Conservation (phyloP, 352 stramenopile species). For the Globisporangium canariense region DNA sequence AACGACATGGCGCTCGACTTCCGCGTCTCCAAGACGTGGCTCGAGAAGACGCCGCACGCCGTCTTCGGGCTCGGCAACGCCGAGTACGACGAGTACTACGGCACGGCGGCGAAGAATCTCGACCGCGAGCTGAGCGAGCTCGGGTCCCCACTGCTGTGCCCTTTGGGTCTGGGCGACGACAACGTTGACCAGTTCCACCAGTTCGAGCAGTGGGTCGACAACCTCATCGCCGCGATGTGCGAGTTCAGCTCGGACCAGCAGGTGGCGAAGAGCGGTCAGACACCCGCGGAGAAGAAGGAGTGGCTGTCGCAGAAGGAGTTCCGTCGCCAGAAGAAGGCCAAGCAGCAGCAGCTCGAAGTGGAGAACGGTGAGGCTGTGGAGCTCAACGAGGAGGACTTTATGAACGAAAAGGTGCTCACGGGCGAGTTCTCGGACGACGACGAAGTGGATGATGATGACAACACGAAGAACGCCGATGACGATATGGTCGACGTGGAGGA, state of each 20-base stretch:
- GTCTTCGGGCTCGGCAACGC: constrained; percentile 86
- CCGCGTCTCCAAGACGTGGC: constrained; percentile 80
- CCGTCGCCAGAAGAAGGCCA: constrained; percentile 75
- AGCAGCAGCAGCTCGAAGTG: constrained; percentile 50
- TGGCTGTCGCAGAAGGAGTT: constrained; percentile 86
- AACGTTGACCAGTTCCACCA: constrained; percentile 80
- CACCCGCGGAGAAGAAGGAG: constrained; percentile 22
- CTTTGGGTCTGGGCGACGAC: constrained; percentile 73
- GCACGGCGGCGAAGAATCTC: constrained; percentile 73
- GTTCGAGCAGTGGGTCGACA: constrained; percentile 82
- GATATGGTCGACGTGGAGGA: constrained; percentile 84
- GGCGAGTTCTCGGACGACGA: constrained; percentile 71
- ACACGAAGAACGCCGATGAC: constrained; percentile 23
- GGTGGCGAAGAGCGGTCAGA: constrained; percentile 16
- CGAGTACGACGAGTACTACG: constrained; percentile 88
- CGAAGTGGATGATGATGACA: constrained; percentile 34
- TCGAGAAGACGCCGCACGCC: constrained; percentile 65
- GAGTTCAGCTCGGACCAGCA: constrained; percentile 58
- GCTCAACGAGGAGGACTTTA: constrained; percentile 78
- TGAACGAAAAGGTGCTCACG: constrained; percentile 81
- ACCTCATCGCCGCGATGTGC: constrained; percentile 72
- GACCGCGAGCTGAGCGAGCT: constrained; percentile 55
- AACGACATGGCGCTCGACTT: constrained; percentile 89
- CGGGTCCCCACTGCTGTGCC: constrained; percentile 58
- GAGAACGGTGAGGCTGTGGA: constrained; percentile 56